Percentiles rank a stretch among this genome's conserved stretches.
Conservation (phyloP, 2,329 filamentous ascomycete genomes). For the Dothidotthia symphoricarpi region DNA sequence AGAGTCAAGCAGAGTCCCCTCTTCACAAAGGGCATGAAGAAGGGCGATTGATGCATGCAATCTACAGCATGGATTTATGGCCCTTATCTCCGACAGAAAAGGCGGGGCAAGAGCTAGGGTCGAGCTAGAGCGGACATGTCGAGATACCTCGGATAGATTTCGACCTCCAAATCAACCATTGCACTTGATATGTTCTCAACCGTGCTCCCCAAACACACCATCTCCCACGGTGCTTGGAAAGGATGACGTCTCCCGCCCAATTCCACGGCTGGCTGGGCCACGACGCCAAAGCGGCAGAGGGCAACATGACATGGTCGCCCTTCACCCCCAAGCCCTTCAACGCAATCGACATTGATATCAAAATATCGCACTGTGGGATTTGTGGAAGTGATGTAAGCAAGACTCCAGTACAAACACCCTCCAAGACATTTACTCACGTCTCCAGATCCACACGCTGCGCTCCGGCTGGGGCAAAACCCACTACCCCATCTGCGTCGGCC, state of each 20-base stretch:
- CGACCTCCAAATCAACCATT: no score
- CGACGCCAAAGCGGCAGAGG: constrained; percentile 49
- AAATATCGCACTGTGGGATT: constrained; percentile 35
- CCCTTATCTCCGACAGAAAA: no score
- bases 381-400: constrained; percentile 41
- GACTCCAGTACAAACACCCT: no score
- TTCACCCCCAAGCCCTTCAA: constrained; percentile 47
- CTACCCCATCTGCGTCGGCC: constrained; percentile 44
- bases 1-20: constrained; percentile 36
- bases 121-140: no score
- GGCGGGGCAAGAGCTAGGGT: no score
- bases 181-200: no score
- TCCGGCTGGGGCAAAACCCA: constrained; percentile 49
- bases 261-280: constrained; percentile 60
- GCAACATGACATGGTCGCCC: constrained; percentile 56
- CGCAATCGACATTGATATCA: constrained; percentile 37
- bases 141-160: no score
- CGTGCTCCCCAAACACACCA: no score
- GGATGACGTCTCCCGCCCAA: constrained; percentile 42
- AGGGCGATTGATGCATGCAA: constrained; percentile 14
- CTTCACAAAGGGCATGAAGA: constrained; percentile 35
- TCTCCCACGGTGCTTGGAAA: no score
- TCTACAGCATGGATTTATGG: no score
- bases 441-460: constrained; percentile 42
- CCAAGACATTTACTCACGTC: no score